These are phyloP conservation scores for Epichloe sp. DNA, from an alignment of 2,329 filamentous ascomycete genomes.

Conservation along the genomic window DNA sequence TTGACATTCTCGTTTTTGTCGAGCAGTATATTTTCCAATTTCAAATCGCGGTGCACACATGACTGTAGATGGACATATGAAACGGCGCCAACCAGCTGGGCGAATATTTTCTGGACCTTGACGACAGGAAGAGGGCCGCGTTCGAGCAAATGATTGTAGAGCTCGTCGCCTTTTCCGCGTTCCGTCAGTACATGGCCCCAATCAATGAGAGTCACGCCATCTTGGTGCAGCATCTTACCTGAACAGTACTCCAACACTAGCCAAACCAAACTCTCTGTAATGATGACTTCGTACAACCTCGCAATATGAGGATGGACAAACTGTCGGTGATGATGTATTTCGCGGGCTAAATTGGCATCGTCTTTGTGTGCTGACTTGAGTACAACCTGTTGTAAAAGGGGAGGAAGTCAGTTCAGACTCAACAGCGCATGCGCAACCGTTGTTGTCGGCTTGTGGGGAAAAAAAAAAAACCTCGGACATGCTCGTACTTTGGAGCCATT, in stretches of 20 bases:
- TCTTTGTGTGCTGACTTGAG: slow-evolving; percentile 96
- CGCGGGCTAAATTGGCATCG: slow-evolving; percentile 87
- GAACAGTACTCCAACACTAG: slow-evolving; percentile 93
- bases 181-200: neutral
- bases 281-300: slow-evolving; percentile 91
- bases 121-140: slow-evolving; percentile 71
- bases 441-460: neutral
- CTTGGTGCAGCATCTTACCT: slow-evolving; percentile 38
- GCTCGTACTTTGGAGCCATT: slow-evolving; percentile 83
- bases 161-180: slow-evolving; percentile 64
- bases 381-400: slow-evolving; percentile 53
- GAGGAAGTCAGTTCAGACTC: neutral
- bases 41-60: slow-evolving; percentile 92
- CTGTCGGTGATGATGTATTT: slow-evolving; percentile 97
- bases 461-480: neutral
- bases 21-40: slow-evolving; percentile 79
- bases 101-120: slow-evolving; percentile 91
- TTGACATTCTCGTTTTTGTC: slow-evolving; percentile 98
- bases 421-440: neutral
- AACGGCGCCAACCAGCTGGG: slow-evolving; percentile 88
- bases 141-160: slow-evolving; percentile 89
- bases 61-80: slow-evolving; percentile 89
- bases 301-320: slow-evolving; percentile 97
- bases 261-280: slow-evolving; percentile 92
- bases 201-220: neutral